phyloP scores from a whole-genome alignment of 75 land plant species.

The Pinus taeda region DNA sequence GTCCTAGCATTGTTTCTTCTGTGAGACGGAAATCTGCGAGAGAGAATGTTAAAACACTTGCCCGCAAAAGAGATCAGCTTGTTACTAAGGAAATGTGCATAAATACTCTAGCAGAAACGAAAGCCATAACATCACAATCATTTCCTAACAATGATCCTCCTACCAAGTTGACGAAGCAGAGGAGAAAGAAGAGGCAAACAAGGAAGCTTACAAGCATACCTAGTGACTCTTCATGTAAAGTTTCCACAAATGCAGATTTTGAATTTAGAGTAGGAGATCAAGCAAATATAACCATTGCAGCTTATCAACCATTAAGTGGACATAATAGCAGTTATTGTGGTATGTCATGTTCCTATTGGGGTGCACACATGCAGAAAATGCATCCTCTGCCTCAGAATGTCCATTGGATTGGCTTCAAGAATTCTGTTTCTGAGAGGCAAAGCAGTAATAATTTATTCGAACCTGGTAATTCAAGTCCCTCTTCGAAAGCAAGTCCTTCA shows the following conservation, averaged over 20 bases:
- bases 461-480: neutral
- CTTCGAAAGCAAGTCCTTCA: neutral
- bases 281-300: neutral
- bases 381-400: neutral
- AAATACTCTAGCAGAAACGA: too few species aligned
- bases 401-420: too few species aligned
- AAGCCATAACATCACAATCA: too few species aligned
- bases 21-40: neutral
- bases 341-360: neutral
- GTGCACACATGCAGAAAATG: neutral
- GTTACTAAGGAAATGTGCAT: too few species aligned
- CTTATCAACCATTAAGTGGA: neutral
- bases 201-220: neutral
- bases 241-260: neutral
- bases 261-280: neutral
- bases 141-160: neutral
- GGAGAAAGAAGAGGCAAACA: neutral
- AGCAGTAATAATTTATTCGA: constrained; percentile 19
- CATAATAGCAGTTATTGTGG: constrained; percentile 15
- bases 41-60: constrained; percentile 8
- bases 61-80: neutral
- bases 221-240: too few species aligned
- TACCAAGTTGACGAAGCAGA: neutral
- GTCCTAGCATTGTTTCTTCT: neutral
- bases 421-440: neutral